Base-by-base conservation (phyloP, 331 rosid species). In the Quercus phellos region DNA sequence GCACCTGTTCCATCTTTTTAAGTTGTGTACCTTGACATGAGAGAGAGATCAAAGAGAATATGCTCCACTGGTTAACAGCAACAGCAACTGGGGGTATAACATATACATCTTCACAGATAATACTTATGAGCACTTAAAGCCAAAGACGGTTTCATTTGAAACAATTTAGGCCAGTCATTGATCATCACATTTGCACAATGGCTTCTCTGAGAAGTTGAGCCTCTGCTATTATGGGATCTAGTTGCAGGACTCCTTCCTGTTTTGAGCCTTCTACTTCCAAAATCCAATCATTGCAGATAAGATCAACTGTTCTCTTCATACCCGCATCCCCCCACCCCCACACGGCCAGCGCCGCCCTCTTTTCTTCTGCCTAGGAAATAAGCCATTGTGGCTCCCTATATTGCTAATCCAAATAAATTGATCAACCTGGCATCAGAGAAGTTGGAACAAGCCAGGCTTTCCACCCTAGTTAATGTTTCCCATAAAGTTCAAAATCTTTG, bases 331-430 rank as follows among this genome's bases (percentile, higher is more conserved):
- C 14, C 12, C 21, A 2, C 64, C 10, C 10, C 29, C 63, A 5
- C 4, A 0, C 0, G 4, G 4, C 63, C 21, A 19, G 1, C 14
- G 0, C 63, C 0, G 0, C 24, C 24, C 63, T 19, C 0, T 19
- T 18, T 18, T 8, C 63, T 3, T 58, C 29, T 5, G 30, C 18
- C 24, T 10, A 6, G 14, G 6, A 8, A 19, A 27, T 12, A 12
- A 26, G 21, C n/a, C 16, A 5, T 61, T 61, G 3, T 13, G 14
- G 68, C n/a, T 61, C 68, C 53, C 53, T 46, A 27, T 27, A 32
- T 5, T 46, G 53, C 17, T 13, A 12, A 46, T 5, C 42, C 17
- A 61, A 2, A 27, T 2, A 12, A 29, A 17, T 4, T 3, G 11
- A 61, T 35, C 0, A 61, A 29, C 42, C 18, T 14, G 42, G 19